Evolutionary conservation across 1,284 basidiomycete genomes (phyloP), one percentile per base, ranked within the genome.

Genomic region (Inonotus obliquus): DNA sequence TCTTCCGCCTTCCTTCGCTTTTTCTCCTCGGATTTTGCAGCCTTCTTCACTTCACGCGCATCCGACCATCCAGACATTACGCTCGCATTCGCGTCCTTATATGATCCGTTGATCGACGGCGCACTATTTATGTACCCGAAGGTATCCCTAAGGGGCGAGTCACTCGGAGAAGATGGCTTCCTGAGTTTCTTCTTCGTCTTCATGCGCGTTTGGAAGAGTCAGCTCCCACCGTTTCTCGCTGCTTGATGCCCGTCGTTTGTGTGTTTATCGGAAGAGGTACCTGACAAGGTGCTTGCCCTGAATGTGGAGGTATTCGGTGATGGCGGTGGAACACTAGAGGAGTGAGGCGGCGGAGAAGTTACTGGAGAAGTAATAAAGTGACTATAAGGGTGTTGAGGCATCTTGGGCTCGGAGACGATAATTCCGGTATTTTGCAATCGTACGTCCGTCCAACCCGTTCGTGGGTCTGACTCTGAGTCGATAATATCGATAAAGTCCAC

Each of bases 1-100:
- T 74, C 74, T 58, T 78, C 77, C 48, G 76, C 77, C 72, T 80
- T 80, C 69, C 76, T 79, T 65, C 73, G 72, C 65, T 67, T 71
- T 70, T 81, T 80, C 64, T 75, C 76, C 63, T 81, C 78, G 7
- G 72, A 74, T 69, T 76, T 81, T 39, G 72, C 66, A 55, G 65
- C 62, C 63, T 73, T 79, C 49, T 58, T 62, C 5, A 57, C 17
- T n/a, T 57, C 58, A 44, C 53, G 48, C 54, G 23, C 19, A 53
- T 57, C 54, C 9, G 47, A 27, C 54, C 60, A 57, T 32, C 29
- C 49, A 21, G 54, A 62, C 9, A 27, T 39, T 25, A 19, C 45
- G 21, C 32, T 27, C 10, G 17, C 38, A n/a, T 57, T 29, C 9
- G n/a, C 41, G 13, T 9, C 23, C 13, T 2, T 32, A 3, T 4